A percentile compares a stretch with the other conserved stretches of the same genome.
phyloP scores from a whole-genome alignment of 495 filamentous ascomycete species.

The Rusavskia elegans region DNA sequence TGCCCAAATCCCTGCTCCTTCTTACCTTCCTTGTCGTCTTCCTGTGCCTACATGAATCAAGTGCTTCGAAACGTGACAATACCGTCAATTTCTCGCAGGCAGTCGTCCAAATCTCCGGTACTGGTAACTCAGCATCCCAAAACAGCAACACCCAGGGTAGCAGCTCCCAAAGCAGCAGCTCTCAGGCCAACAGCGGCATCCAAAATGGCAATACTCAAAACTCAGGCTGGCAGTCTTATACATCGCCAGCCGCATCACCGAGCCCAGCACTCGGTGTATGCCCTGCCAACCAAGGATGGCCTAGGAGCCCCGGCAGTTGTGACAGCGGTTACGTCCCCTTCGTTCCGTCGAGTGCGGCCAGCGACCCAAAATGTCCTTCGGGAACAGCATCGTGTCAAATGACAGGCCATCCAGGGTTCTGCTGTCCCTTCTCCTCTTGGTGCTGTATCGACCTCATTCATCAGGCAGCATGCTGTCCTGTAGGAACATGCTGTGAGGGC shows the following conservation, averaged over 20 bases:
- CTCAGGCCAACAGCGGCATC: too few species aligned
- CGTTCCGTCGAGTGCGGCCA: neutral
- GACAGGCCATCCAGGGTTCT: slow-evolving; percentile 1
- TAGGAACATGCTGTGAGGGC: slow-evolving; percentile 1
- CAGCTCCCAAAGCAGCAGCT: too few species aligned
- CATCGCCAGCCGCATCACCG: neutral
- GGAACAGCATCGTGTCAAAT: neutral
- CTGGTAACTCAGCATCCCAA: too few species aligned
- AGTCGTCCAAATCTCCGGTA: neutral
- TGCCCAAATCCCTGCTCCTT: too few species aligned
- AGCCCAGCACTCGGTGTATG: neutral
- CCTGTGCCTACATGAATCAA: neutral
- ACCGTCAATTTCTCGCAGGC: neutral
- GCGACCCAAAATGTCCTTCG: neutral
- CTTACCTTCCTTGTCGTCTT: neutral
- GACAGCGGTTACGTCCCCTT: neutral
- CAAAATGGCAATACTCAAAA: too few species aligned
- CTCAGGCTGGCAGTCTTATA: neutral
- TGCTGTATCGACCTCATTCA: slow-evolving; percentile 1
- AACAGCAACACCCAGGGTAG: too few species aligned
- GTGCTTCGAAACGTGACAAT: neutral
- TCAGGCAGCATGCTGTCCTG: slow-evolving; percentile 1
- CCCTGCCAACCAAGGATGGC: neutral
- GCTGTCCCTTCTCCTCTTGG: neutral
- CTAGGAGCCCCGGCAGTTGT: neutral